Base-by-base conservation (phyloP, 208 protist species). In the Trypanosoma conorhini region DNA sequence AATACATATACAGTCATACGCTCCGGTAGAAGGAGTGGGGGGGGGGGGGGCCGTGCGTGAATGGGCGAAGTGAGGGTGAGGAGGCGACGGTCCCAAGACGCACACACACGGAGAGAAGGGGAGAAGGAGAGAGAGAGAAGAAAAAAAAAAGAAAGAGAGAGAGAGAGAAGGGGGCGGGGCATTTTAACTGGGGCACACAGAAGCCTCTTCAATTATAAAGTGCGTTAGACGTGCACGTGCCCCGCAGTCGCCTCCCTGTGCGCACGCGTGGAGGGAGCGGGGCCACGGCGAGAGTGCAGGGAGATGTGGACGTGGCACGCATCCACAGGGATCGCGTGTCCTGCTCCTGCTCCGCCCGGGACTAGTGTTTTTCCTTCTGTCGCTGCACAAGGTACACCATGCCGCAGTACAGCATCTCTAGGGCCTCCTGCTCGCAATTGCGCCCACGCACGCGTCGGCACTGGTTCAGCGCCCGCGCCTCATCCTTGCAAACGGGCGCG, bases 331-430 rank as follows among this genome's bases (percentile, higher is more conserved):
- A 54, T 8, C 3, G 19, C 22, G 50, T 26, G 17, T 59, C 5
- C 31, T 7, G 13, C 48, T 55, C 40, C 7, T 24, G 5, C n/a
- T 7, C 7, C 40, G 3, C 8, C 22, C 15, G 15, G 21, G 35
- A 31, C 40, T 60, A 55, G 22, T 62, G 59, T 42, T 31, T 67
- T 38, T 67, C 66, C 64, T 61, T 70, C 42, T 67, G 67, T 31
- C 76, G 74, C 77, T 94, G 83, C 59, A 92, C 77, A 7, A 96
- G 70, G 65, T 88, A 80, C 22, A 91, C 84, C 86, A 96, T 91
- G 21, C 91, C 91, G 62, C 91, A 96, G 80, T 91, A 93, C 35
- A 96, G 66, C 62, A 80, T 82, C 68, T 96, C 84, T 22, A 93
- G 71, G 13, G 85, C 88, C 78, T 96, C 87, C 55, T 77, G 62